These are phyloP conservation scores for Aegilops sharonensis DNA, from an alignment of 176 grass and related monocot species.

Conservation along the genomic window DNA sequence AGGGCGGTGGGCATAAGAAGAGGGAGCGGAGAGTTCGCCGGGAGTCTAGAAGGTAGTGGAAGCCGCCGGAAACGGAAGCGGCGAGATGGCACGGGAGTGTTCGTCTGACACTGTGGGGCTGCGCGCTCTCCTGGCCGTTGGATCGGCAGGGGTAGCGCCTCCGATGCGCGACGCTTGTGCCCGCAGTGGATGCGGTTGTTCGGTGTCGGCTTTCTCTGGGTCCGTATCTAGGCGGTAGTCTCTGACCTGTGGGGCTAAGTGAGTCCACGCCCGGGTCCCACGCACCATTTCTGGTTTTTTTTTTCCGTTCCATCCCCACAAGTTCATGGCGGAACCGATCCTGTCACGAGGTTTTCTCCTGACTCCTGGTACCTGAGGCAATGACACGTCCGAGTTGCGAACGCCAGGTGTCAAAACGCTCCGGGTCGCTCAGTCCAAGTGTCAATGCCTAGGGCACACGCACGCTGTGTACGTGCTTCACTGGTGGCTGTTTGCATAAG, in stretches of 20 bases:
- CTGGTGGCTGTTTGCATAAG: too few relatives aligned
- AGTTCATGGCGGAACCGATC: neutral
- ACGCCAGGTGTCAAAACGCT: neutral
- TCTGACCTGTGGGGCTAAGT: neutral
- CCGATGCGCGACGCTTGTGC: neutral
- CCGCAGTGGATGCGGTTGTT: neutral
- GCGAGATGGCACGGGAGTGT: constrained; percentile 39
- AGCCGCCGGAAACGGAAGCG: neutral
- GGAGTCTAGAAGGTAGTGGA: constrained; percentile 40
- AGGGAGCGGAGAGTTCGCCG: constrained; percentile 26
- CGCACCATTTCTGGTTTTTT: neutral
- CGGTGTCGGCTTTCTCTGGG: neutral
- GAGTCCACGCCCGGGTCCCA: neutral
- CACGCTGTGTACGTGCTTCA: too few relatives aligned
- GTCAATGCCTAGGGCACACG: neutral
- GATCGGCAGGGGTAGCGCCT: neutral
- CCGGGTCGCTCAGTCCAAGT: neutral
- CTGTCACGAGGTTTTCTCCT: neutral
- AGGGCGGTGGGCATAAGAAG: constrained; percentile 4
- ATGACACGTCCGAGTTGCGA: neutral
- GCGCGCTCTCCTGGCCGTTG: neutral
- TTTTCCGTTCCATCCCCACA: neutral
- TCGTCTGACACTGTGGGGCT: neutral
- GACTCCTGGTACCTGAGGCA: neutral
- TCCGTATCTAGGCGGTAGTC: neutral